A percentile compares a stretch with the other conserved stretches of the same genome.
These are phyloP conservation scores for Venustampulla echinocandica DNA, from an alignment of 495 filamentous ascomycete species.

Conservation along the genomic window DNA sequence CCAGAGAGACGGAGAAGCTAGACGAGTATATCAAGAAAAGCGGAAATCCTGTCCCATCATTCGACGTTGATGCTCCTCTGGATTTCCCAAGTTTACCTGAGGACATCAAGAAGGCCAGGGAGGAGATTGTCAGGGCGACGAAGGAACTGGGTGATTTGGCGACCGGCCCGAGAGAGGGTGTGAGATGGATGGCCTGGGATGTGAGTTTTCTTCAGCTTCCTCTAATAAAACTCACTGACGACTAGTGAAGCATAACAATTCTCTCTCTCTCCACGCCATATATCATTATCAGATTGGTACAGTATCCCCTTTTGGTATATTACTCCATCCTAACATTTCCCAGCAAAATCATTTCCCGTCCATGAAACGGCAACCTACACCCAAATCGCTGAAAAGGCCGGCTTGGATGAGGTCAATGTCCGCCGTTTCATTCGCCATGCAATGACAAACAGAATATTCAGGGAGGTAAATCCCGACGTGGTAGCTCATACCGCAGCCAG, in stretches of 20 bases:
- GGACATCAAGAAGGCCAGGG: constrained; percentile 13
- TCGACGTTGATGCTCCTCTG: constrained; percentile 14
- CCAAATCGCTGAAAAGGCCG: constrained; percentile 32
- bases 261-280: constrained; percentile 26
- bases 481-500: constrained; percentile 47
- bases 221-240: neutral
- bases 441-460: constrained; percentile 49
- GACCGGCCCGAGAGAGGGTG: constrained; percentile 15
- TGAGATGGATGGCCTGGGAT: constrained; percentile 24
- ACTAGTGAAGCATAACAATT: constrained; percentile 18
- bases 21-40: constrained; percentile 16
- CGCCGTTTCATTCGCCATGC: constrained; percentile 45
- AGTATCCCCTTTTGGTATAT: neutral
- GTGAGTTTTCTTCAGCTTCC: constrained; percentile 2
- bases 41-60: constrained; percentile 5
- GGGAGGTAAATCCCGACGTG: constrained; percentile 37
- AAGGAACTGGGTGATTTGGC: constrained; percentile 18
- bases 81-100: constrained; percentile 16
- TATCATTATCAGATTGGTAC: constrained; percentile 28
- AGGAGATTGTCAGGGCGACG: constrained; percentile 18
- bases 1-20: constrained; percentile 18
- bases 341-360: constrained; percentile 29
- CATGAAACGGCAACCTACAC: constrained; percentile 33
- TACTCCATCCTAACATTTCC: constrained; percentile 2
- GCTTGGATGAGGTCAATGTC: constrained; percentile 36